Conservation (phyloP, 805 yeast genomes). For the Ogataea paraovalis region DNA sequence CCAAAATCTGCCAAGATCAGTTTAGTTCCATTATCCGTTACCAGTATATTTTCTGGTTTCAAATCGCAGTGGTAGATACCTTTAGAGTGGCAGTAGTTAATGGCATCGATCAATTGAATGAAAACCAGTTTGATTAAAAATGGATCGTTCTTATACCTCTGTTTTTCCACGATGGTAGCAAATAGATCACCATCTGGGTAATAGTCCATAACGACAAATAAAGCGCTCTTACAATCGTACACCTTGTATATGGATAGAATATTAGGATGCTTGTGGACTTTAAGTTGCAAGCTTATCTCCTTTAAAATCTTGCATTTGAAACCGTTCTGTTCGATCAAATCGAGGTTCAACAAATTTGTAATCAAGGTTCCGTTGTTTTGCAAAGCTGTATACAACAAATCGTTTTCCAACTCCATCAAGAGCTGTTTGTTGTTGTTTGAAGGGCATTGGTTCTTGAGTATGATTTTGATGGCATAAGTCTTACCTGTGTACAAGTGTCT, state of each 20-base stretch:
- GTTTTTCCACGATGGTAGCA: constrained; percentile 73
- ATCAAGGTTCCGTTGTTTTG: constrained; percentile 24
- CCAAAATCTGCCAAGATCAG: constrained; percentile 85
- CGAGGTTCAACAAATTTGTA: constrained; percentile 33
- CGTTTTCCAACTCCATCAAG: constrained; percentile 27
- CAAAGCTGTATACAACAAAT: constrained; percentile 22
- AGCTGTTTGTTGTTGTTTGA: constrained; percentile 28
- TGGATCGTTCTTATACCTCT: constrained; percentile 54
- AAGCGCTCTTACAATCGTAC: constrained; percentile 52
- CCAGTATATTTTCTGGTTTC: constrained; percentile 90
- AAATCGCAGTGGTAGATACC: constrained; percentile 92
- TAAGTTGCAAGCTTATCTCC: constrained; percentile 71
- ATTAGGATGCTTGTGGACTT: constrained; percentile 75
- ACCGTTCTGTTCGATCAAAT: constrained; percentile 33
- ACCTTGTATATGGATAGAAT: constrained; percentile 74
- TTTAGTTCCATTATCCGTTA: constrained; percentile 51
- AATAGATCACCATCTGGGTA: constrained; percentile 84
- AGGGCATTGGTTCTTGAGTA: constrained; percentile 46
- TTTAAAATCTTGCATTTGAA: constrained; percentile 40
- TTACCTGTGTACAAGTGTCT: constrained; percentile 47
- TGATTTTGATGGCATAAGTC: constrained; percentile 67
- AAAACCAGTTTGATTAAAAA: constrained; percentile 53
- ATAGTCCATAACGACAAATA: constrained; percentile 82
- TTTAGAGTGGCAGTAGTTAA: constrained; percentile 74
- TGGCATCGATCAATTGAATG: constrained; percentile 76